Percentiles rank a stretch among this genome's conserved stretches.
Conservation (phyloP, 805 yeast genomes). For the Wickerhamiella lipophila region DNA sequence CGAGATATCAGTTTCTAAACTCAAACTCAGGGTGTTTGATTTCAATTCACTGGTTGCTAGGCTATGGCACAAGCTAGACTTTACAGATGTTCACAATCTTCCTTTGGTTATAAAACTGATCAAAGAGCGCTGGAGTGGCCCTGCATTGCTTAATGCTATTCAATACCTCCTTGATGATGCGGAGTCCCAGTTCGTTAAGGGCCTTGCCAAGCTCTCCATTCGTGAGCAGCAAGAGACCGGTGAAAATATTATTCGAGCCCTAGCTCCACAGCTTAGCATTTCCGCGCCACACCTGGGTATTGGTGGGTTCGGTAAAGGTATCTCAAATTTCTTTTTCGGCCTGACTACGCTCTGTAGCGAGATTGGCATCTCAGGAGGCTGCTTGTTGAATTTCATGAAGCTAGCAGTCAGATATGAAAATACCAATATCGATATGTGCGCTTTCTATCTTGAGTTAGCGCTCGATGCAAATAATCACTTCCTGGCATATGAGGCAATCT, state of each 20-base stretch:
- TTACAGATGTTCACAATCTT: background rate
- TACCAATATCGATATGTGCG: background rate
- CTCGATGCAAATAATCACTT: slow-evolving; percentile 19
- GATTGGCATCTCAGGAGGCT: background rate
- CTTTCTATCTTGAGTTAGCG: slow-evolving; percentile 19
- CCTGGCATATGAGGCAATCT: slow-evolving; percentile 29
- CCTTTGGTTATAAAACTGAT: background rate
- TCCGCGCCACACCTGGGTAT: background rate
- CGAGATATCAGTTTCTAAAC: slow-evolving; percentile 5
- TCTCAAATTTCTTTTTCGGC: background rate
- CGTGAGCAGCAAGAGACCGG: slow-evolving; percentile 3
- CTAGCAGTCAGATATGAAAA: slow-evolving; percentile 19
- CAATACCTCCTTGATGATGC: slow-evolving; percentile 8
- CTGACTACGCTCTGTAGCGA: slow-evolving; percentile 1
- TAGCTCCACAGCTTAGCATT: background rate
- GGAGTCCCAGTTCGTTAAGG: slow-evolving; percentile 4
- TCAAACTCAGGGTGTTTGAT: background rate
- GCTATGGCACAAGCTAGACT: slow-evolving; percentile 11
- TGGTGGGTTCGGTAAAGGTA: slow-evolving; percentile 3
- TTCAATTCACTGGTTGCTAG: slow-evolving; percentile 2
- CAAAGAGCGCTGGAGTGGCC: slow-evolving; percentile 6
- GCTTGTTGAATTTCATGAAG: slow-evolving; percentile 31
- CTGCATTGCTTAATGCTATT: background rate
- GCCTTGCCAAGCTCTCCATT: slow-evolving; percentile 2
- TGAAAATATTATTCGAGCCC: background rate